A percentile compares a stretch with the other conserved stretches of the same genome.
phyloP scores from a whole-genome alignment of 495 filamentous ascomycete genomes.

The Xylaria venustula region DNA sequence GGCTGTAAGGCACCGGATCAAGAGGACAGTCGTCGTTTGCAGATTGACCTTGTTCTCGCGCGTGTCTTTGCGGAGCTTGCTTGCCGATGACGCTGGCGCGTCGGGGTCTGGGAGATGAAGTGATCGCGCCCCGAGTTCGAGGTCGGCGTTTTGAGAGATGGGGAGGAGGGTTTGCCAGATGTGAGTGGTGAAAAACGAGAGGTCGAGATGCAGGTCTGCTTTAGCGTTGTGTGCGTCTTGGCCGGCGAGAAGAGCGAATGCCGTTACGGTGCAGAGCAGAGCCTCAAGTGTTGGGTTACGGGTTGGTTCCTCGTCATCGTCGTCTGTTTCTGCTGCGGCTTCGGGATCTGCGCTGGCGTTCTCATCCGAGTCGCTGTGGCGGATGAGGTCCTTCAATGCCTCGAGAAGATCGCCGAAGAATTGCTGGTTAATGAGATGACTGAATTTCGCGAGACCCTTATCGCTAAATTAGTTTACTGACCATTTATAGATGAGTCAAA shows the following conservation, averaged over 20 bases:
- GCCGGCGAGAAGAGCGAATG: conserved; percentile 87
- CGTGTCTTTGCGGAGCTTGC: conserved; percentile 20
- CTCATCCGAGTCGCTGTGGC: conserved; percentile 51
- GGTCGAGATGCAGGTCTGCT: conserved; percentile 72
- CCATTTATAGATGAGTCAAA: neutral
- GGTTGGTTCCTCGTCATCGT: conserved; percentile 38
- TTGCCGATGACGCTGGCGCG: conserved; percentile 28
- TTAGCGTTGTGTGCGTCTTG: conserved; percentile 74
- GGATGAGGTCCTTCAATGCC: conserved; percentile 86
- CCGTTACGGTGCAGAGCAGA: conserved; percentile 93
- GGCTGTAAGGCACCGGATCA: conserved; percentile 78
- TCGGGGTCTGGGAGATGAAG: conserved; percentile 77
- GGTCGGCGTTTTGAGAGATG: conserved; percentile 75
- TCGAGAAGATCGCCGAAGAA: conserved; percentile 97
- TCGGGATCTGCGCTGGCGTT: conserved; percentile 43
- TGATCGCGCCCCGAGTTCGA: conserved; percentile 80
- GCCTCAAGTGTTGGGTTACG: conserved; percentile 78
- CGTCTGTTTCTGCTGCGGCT: conserved; percentile 35
- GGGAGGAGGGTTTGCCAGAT: conserved; percentile 81
- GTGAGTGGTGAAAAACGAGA: conserved; percentile 91
- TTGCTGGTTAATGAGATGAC: conserved; percentile 95
- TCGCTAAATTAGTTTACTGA: neutral
- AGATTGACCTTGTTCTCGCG: conserved; percentile 76
- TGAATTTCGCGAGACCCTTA: conserved; percentile 85
- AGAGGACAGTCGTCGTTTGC: conserved; percentile 85